phyloP scores from a whole-genome alignment of 345 rosid genomes.

The Sisymbrium altissimum region DNA sequence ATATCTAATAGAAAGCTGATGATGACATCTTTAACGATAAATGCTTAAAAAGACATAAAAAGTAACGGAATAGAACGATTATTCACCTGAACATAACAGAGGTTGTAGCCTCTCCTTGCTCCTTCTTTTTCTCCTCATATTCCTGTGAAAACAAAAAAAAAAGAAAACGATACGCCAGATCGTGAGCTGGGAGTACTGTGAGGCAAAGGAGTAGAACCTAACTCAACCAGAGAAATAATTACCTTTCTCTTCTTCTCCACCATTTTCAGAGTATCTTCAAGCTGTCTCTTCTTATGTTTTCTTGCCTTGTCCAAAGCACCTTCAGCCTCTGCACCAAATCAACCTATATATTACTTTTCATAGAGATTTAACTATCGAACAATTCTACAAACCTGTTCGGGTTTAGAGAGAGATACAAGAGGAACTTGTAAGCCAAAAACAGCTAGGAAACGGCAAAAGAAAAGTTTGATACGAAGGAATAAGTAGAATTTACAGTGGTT shows the following conservation, averaged over 20 bases:
- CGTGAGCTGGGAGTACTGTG: background rate
- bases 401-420: too few relatives aligned
- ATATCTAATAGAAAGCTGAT: background rate
- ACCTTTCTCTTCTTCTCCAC: slow-evolving; percentile 93
- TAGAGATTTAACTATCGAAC: background rate
- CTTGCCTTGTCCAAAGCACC: slow-evolving; percentile 99
- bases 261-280: slow-evolving; percentile 92
- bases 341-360: slow-evolving; percentile 9
- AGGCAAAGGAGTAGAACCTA: background rate
- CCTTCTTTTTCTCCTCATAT: slow-evolving; percentile 88
- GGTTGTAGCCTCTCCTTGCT: slow-evolving; percentile 85
- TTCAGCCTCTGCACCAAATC: slow-evolving; percentile 80
- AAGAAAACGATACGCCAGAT: slow-evolving; percentile 9
- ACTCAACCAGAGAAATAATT: slow-evolving; percentile 24
- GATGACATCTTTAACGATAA: slow-evolving; percentile 9
- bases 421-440: too few relatives aligned
- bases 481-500: too few relatives aligned
- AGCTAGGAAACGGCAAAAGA: too few relatives aligned
- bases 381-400: background rate
- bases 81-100: slow-evolving; percentile 96
- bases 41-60: background rate
- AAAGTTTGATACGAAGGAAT: too few relatives aligned
- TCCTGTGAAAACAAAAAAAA: slow-evolving; percentile 45
- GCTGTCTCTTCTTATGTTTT: slow-evolving; percentile 98
- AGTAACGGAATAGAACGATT: background rate